Evolutionary conservation across 345 rosid genomes (phyloP).

Genomic region (Iberis pinnata): DNA sequence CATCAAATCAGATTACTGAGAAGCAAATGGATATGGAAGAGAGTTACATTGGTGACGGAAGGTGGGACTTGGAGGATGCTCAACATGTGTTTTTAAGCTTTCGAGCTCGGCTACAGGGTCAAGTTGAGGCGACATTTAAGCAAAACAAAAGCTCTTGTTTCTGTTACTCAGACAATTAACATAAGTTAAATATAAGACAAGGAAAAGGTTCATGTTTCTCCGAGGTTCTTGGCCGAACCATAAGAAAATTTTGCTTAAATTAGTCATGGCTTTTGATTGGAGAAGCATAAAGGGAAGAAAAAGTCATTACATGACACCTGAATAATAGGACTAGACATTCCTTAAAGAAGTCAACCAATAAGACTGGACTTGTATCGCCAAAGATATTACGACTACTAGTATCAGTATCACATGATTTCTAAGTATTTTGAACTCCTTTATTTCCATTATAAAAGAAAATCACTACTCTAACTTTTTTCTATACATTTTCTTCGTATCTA

Average conservation of each 20-base stretch:
- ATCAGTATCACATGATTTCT: no score
- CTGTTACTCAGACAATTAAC: not conserved
- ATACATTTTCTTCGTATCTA: no score
- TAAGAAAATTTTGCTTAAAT: slow-evolving; percentile 14
- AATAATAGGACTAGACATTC: not conserved
- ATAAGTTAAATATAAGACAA: slow-evolving; percentile 21
- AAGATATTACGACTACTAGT: no score
- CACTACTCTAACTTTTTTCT: no score
- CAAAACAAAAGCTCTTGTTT: not conserved
- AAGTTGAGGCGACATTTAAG: slow-evolving; percentile 21
- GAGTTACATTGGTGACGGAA: slow-evolving; percentile 42
- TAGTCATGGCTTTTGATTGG: slow-evolving; percentile 8
- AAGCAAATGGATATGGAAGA: not conserved
- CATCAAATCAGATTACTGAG: not conserved
- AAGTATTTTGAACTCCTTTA: no score
- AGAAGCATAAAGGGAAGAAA: not conserved
- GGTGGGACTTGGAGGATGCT: slow-evolving; percentile 29
- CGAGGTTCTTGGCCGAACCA: slow-evolving; percentile 35
- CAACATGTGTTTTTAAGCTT: slow-evolving; percentile 28
- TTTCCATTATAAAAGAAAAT: no score
- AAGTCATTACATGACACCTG: slow-evolving; percentile 12
- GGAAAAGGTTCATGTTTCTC: slow-evolving; percentile 10
- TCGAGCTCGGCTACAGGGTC: slow-evolving; percentile 33
- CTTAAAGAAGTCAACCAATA: no score
- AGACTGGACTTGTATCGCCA: no score